Evolutionary conservation across 306 rosid species (phyloP).

Genomic region (Gillenia trifoliata): DNA sequence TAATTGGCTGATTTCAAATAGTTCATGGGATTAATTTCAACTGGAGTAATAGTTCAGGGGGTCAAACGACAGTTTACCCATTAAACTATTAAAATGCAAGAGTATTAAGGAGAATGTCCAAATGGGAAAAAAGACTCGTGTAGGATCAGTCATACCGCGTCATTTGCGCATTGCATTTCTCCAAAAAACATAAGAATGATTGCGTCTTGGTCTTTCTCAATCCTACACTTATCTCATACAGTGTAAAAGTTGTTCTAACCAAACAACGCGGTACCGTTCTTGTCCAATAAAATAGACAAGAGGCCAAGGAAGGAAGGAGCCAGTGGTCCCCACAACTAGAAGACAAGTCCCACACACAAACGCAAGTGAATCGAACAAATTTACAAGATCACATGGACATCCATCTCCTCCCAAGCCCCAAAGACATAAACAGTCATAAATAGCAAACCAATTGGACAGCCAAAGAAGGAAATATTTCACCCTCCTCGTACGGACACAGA

Average conservation of each 20-base stretch:
- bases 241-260: background rate
- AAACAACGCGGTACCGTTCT: background rate
- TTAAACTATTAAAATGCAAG: too few relatives aligned
- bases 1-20: too few relatives aligned
- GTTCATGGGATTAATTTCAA: too few relatives aligned
- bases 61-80: too few relatives aligned
- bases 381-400: background rate
- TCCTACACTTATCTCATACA: too few relatives aligned
- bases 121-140: too few relatives aligned
- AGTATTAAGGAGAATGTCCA: too few relatives aligned
- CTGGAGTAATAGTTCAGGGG: too few relatives aligned
- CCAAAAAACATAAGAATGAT: too few relatives aligned
- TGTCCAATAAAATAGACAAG: background rate
- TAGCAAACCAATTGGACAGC: constrained; percentile 24
- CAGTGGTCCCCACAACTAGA: background rate
- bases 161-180: too few relatives aligned
- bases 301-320: background rate
- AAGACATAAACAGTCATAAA: background rate
- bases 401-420: background rate
- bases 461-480: constrained; percentile 29
- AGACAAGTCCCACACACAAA: background rate
- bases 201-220: background rate
- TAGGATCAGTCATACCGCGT: too few relatives aligned
- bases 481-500: constrained; percentile 16
- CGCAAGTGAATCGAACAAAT: background rate